Base-by-base conservation (phyloP, 2,329 filamentous ascomycete species). In the Paramyrothecium roridum region DNA sequence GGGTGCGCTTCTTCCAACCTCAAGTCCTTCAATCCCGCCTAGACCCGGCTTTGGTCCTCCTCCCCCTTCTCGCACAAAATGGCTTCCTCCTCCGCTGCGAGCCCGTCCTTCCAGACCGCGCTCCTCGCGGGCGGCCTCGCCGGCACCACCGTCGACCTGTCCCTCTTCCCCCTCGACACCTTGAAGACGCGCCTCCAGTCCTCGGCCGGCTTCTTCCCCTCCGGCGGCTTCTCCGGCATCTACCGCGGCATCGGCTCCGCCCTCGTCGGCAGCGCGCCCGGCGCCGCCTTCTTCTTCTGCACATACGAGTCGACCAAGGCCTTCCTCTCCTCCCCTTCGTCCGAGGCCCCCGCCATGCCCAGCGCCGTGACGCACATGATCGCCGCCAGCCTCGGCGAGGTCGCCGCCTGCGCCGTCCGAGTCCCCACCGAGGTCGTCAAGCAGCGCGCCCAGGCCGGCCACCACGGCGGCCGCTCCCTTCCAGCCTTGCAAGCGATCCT, bases 391-490 rank as follows among this genome's bases (percentile, higher is more conserved):
- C 69, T 93, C 48, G 96, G 95, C 53, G 95, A 99, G 74, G 80
- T 98, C 2, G 91, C 93, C 3, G 96, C 95, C 1, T 99, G 95
- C 73, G 86, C 92, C 1, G 87, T 99, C 8, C 81, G 95, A 54
- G 95, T 99, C 20, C 95, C 95, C 10, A 98, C 93, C 0, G 95
- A 99, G 71, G 95, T 99, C 4, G 84, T 99, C 65, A 99, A 99
- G 82, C 95, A 98, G 80, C 83, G 96, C 56, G 93, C 95, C 19
- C 95, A 99, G 75, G 95, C 95, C 0, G 86, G 87, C 7, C 86
- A 93, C 66, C 88, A 93, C 73, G 86, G 90, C 6, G 87, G 86
- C 2, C 86, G 84, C 7, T 89, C 85, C 13, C 70, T 85, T 17
- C 76, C 80, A 0, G 88, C 91, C 1, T 77, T 97, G 54, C 78